A percentile compares a stretch with the other conserved stretches of the same genome.
These are phyloP conservation scores for Colletotrichum aenigma DNA, from an alignment of 2,329 filamentous ascomycete species.

Conservation along the genomic window DNA sequence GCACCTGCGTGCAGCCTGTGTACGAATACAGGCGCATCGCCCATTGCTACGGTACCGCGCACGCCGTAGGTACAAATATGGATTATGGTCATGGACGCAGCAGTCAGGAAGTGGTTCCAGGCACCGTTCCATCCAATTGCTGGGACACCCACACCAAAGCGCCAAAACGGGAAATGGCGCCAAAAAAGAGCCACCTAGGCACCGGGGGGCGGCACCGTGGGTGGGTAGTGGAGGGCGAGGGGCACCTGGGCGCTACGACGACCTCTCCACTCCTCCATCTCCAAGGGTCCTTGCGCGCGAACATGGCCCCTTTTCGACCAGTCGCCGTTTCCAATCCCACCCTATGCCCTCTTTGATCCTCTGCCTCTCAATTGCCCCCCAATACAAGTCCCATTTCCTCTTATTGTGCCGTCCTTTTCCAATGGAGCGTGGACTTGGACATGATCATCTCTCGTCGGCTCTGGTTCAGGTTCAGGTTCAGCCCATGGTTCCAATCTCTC, in stretches of 20 bases:
- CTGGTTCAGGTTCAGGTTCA: not conserved
- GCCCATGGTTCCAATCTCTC: not conserved
- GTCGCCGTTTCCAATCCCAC: slow-evolving; percentile 19
- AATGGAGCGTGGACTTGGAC: slow-evolving; percentile 10
- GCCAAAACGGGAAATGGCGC: slow-evolving; percentile 18
- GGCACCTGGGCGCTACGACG: not conserved
- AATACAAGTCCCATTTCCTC: slow-evolving; percentile 16
- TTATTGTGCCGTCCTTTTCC: slow-evolving; percentile 4
- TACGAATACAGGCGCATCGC: not conserved
- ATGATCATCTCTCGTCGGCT: not conserved
- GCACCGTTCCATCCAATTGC: not conserved
- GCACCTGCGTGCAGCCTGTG: not conserved
- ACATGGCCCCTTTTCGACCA: slow-evolving; percentile 19
- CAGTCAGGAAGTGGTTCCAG: not conserved
- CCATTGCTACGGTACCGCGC: not conserved
- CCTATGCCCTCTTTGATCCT: slow-evolving; percentile 5
- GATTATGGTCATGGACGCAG: not conserved
- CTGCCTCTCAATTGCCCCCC: not conserved
- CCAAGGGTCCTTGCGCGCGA: slow-evolving; percentile 4
- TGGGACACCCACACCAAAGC: slow-evolving; percentile 6
- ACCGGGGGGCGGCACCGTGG: not conserved
- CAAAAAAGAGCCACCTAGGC: not conserved
- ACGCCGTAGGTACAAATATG: not conserved
- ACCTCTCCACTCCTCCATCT: slow-evolving; percentile 1
- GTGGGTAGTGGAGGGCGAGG: not conserved